These are phyloP conservation scores for Pyrenophora teres DNA, from an alignment of 2,329 filamentous ascomycete genomes.

Conservation along the genomic window DNA sequence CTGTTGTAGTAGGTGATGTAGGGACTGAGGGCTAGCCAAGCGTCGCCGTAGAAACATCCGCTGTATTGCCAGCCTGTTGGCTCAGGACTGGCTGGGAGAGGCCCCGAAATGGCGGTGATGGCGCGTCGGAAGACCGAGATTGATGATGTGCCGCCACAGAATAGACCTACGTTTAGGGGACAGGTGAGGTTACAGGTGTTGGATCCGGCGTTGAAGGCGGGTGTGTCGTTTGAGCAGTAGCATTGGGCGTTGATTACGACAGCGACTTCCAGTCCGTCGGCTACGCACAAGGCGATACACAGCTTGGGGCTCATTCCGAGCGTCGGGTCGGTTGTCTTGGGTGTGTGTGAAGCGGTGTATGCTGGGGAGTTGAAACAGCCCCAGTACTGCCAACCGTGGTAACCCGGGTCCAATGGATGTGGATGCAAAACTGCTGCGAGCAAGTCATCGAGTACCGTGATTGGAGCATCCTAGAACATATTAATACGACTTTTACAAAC, in stretches of 20 bases:
- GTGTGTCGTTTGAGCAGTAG: conserved; percentile 9
- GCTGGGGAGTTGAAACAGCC: conserved; percentile 5
- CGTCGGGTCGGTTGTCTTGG: neutral
- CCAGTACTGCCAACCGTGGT: conserved; percentile 10
- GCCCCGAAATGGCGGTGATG: neutral
- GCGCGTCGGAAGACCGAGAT: neutral
- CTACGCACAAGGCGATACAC: conserved; percentile 7
- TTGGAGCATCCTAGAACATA: too few relatives aligned
- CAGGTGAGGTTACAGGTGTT: conserved; percentile 3
- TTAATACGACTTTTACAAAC: neutral
- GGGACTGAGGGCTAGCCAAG: neutral
- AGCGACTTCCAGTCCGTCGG: conserved; percentile 1
- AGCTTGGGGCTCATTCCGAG: neutral
- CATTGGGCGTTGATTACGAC: neutral
- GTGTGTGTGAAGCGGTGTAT: neutral
- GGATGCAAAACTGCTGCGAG: neutral
- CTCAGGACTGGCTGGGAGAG: neutral
- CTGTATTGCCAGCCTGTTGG: conserved; percentile 6
- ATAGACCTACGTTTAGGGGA: neutral
- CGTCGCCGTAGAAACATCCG: conserved; percentile 5
- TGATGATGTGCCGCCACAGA: conserved; percentile 2
- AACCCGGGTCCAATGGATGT: conserved; percentile 8
- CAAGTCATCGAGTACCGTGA: neutral
- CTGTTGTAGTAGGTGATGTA: neutral
- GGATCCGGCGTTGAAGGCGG: neutral